phyloP scores from a whole-genome alignment of 495 filamentous ascomycete species.

The Aspergillus steynii region DNA sequence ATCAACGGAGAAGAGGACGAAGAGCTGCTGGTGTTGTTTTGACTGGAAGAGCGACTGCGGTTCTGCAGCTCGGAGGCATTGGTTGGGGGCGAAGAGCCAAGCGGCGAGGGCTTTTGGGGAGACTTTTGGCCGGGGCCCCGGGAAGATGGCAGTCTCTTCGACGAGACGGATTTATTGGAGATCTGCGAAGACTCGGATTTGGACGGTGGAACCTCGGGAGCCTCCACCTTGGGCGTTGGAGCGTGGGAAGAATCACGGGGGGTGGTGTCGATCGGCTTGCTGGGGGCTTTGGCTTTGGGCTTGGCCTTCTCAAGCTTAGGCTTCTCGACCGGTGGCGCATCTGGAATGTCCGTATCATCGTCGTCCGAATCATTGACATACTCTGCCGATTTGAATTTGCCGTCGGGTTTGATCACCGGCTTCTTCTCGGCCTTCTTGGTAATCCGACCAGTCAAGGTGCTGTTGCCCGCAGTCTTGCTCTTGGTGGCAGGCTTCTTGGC shows the following conservation, averaged over 20 bases:
- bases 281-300: conserved; percentile 17
- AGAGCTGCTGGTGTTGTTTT: conserved; percentile 45
- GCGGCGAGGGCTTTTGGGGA: conserved; percentile 70
- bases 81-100: conserved; percentile 73
- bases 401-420: conserved; percentile 37
- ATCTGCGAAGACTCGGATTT: conserved; percentile 21
- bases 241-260: conserved; percentile 18
- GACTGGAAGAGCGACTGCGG: conserved; percentile 42
- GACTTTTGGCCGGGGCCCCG: conserved; percentile 48
- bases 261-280: conserved; percentile 20
- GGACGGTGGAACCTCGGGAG: conserved; percentile 8
- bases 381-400: conserved; percentile 69
- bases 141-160: conserved; percentile 40
- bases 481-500: conserved; percentile 60
- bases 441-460: conserved; percentile 49
- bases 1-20: conserved; percentile 49
- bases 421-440: conserved; percentile 55
- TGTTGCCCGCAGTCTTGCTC: conserved; percentile 49
- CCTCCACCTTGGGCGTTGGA: conserved; percentile 21
- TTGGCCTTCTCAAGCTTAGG: conserved; percentile 30
- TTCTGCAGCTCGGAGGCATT: conserved; percentile 67
- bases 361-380: conserved; percentile 77
- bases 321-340: conserved; percentile 33
- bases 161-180: conserved; percentile 28
- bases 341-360: conserved; percentile 56